Conservation (phyloP, 768 basidiomycete species). For the Kwoniella dendrophila region DNA sequence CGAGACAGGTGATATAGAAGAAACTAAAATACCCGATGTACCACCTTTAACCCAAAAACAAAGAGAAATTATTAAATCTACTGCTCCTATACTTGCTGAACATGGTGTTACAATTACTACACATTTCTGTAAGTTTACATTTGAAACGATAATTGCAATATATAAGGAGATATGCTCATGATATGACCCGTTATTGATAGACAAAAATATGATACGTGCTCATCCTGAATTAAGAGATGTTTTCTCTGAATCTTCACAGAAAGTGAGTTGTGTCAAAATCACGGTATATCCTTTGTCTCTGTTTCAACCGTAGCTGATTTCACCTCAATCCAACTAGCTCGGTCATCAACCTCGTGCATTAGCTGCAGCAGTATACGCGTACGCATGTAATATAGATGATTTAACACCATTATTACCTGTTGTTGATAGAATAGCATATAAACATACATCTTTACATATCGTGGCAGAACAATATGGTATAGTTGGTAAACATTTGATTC, state of each 20-base stretch:
- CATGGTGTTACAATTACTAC: constrained; percentile 22
- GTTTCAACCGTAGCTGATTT: background rate
- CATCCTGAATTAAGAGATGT: constrained; percentile 21
- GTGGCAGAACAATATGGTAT: constrained; percentile 32
- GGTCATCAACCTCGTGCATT: constrained; percentile 35
- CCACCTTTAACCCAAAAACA: constrained; percentile 19
- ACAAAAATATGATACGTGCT: constrained; percentile 22
- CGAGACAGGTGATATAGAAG: background rate
- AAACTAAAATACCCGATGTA: constrained; percentile 17
- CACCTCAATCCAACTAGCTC: background rate
- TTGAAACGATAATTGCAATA: too few species aligned
- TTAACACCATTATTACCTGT: constrained; percentile 29
- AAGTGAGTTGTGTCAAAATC: background rate
- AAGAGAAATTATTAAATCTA: constrained; percentile 20
- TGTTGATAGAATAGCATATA: constrained; percentile 35
- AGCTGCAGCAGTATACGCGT: constrained; percentile 36
- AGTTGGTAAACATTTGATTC: constrained; percentile 37
- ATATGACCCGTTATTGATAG: constrained; percentile 6
- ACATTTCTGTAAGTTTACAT: constrained; percentile 19
- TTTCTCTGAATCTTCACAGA: constrained; percentile 18
- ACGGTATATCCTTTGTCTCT: background rate
- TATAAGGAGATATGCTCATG: too few species aligned
- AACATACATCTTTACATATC: constrained; percentile 39
- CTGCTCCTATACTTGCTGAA: constrained; percentile 17
- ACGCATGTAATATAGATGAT: constrained; percentile 40